Percentiles rank a stretch among this genome's conserved stretches.
Evolutionary conservation across 441 rosid genomes (phyloP).

Genomic region (Adansonia rubrostipa): DNA sequence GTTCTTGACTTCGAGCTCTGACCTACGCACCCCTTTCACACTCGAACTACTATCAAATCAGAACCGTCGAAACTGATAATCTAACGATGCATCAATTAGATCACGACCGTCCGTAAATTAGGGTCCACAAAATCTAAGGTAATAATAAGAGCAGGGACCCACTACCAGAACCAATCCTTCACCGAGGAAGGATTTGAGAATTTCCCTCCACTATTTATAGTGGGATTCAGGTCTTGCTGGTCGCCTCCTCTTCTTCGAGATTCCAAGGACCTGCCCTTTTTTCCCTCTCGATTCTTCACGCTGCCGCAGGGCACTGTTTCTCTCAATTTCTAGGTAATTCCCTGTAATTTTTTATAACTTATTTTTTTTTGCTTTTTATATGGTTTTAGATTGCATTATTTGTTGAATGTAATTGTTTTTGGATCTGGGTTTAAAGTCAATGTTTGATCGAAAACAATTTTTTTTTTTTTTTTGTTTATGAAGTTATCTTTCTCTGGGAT

Average conservation of each 20-base stretch:
- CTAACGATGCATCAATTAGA: background rate
- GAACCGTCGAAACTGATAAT: background rate
- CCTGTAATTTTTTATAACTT: background rate
- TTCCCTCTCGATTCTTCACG: background rate
- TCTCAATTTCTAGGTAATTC: background rate
- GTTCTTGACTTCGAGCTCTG: background rate
- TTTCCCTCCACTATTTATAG: background rate
- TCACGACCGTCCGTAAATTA: background rate
- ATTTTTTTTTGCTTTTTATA: background rate
- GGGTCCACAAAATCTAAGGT: background rate
- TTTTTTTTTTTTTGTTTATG: background rate
- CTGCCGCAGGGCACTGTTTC: slow-evolving; percentile 1
- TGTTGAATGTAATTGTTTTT: background rate
- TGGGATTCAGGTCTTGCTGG: background rate
- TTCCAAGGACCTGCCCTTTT: too few relatives aligned
- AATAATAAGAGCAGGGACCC: background rate
- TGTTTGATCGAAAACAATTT: background rate
- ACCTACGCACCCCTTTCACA: background rate
- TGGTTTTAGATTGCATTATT: background rate
- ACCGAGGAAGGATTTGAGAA: background rate
- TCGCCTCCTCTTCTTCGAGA: too few relatives aligned
- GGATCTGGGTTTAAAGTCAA: background rate
- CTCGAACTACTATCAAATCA: background rate
- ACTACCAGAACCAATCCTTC: background rate
- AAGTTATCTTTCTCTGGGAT: background rate